Evolutionary conservation across 805 yeast genomes (phyloP), one percentile per base, ranked within the genome.

Genomic region (Candida quercuum): DNA sequence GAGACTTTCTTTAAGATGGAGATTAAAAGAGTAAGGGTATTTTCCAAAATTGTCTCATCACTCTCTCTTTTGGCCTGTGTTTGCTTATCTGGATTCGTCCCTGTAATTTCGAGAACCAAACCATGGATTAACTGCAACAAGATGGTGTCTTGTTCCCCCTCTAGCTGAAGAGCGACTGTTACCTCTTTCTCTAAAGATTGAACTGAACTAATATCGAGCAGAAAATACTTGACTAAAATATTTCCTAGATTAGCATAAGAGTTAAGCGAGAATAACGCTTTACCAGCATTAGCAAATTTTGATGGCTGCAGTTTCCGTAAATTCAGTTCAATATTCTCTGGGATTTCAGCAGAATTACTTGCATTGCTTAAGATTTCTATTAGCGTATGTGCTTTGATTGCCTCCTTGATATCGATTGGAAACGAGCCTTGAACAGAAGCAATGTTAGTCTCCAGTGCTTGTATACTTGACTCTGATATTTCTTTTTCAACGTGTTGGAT

Each of bases 401-500:
- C 36, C 7, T 50, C 48, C 5, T 46, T 43, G 3, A 65, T 23
- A 39, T 61, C 61, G 20, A 67, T 26, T 11, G 52, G 40, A 22
- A 58, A 38, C 0, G 28, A 8, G 0, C 42, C 43, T 29, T 56
- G 46, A 1, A 45, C 17, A 2, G 52, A 42, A 3, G 63, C 57
- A 19, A 73, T 49, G 12, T 56, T 51, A 1, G 59, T 45, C 5
- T 58, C 49, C 37, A 59, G 55, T 11, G 59, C 49, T 31, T 70
- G 76, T 17, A 59, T 24, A 13, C 59, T 55, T 4, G 66, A 72
- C 6, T 55, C 49, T 6, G 62, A 53, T 16, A 57, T 53, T 14
- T 72, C 74, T 6, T 48, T 48, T 38, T 71, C 74, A 18, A 71
- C 67, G 7, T 61, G 43, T 7, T 68, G 57, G 16, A 81, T 57